These are phyloP conservation scores for Aspergillus nidulans DNA, from an alignment of 495 filamentous ascomycete species.

Conservation along the genomic window DNA sequence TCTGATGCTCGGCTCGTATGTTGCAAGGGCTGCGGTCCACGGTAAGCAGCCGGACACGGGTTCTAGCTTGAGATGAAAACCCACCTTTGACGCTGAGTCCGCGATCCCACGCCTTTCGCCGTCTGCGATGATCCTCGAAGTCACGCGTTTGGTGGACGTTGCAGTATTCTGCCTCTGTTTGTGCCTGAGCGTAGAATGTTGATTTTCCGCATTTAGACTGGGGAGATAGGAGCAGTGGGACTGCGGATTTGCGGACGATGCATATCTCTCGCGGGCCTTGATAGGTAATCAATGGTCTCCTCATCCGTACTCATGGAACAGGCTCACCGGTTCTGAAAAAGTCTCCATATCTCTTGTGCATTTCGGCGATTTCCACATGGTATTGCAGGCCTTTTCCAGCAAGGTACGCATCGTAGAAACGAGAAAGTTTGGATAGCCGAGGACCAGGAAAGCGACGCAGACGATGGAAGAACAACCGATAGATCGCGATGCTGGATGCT, in stretches of 20 bases:
- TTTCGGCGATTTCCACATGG: slow-evolving; percentile 11
- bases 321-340: slow-evolving; percentile 19
- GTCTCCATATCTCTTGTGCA: slow-evolving; percentile 19
- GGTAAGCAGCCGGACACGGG: not conserved
- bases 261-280: slow-evolving; percentile 29
- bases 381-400: slow-evolving; percentile 13
- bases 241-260: slow-evolving; percentile 22
- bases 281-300: not conserved
- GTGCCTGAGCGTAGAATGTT: slow-evolving; percentile 28
- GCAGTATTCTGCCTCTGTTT: slow-evolving; percentile 10
- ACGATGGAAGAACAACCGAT: slow-evolving; percentile 39
- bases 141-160: slow-evolving; percentile 25
- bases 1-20: slow-evolving; percentile 4
- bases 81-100: slow-evolving; percentile 29
- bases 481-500: slow-evolving; percentile 38
- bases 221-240: slow-evolving; percentile 17
- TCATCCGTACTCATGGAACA: not conserved
- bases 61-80: slow-evolving; percentile 33
- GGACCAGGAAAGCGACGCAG: slow-evolving; percentile 42
- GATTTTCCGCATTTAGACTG: slow-evolving; percentile 26
- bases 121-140: slow-evolving; percentile 22
- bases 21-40: not conserved
- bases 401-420: slow-evolving; percentile 13
- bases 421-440: slow-evolving; percentile 7
- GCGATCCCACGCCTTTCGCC: slow-evolving; percentile 33